Evolutionary conservation across 2,329 filamentous ascomycete genomes (phyloP).

Genomic region (Sporothrix humicola): DNA sequence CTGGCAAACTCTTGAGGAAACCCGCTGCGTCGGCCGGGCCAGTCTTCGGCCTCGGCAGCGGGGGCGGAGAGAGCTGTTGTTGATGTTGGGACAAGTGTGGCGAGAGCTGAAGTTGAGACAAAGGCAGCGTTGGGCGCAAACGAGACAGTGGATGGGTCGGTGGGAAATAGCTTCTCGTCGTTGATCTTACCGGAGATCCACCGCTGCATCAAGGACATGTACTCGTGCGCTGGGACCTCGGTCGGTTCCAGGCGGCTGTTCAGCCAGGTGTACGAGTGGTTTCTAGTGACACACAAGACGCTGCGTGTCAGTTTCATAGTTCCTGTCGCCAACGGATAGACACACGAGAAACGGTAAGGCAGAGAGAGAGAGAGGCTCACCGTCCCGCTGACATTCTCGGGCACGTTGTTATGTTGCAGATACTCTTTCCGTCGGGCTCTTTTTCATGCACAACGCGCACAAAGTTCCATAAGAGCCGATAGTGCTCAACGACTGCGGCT

Average conservation of each 20-base stretch:
- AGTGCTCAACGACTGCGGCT: background rate
- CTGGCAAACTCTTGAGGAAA: constrained; percentile 88
- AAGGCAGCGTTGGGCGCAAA: constrained; percentile 62
- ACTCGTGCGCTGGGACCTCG: constrained; percentile 88
- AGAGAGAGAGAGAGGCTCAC: constrained; percentile 11
- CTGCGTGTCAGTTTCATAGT: background rate
- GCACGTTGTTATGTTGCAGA: background rate
- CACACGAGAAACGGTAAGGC: too few relatives aligned
- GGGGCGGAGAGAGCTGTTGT: background rate
- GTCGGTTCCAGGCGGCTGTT: constrained; percentile 68
- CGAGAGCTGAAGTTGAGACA: background rate
- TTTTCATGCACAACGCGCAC: background rate
- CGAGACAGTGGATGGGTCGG: constrained; percentile 73
- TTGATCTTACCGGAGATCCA: constrained; percentile 97
- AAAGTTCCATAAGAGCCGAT: constrained; percentile 7
- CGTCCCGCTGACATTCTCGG: constrained; percentile 17
- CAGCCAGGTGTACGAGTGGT: constrained; percentile 95
- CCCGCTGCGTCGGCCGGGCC: constrained; percentile 89
- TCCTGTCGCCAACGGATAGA: background rate
- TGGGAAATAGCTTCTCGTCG: constrained; percentile 87
- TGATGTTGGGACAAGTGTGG: background rate
- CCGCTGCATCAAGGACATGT: constrained; percentile 92
- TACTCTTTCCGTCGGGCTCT: background rate
- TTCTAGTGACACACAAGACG: constrained; percentile 51
- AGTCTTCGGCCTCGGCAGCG: constrained; percentile 49